Conservation (phyloP, 1,284 basidiomycete species). For the Wallemia mellicola region DNA sequence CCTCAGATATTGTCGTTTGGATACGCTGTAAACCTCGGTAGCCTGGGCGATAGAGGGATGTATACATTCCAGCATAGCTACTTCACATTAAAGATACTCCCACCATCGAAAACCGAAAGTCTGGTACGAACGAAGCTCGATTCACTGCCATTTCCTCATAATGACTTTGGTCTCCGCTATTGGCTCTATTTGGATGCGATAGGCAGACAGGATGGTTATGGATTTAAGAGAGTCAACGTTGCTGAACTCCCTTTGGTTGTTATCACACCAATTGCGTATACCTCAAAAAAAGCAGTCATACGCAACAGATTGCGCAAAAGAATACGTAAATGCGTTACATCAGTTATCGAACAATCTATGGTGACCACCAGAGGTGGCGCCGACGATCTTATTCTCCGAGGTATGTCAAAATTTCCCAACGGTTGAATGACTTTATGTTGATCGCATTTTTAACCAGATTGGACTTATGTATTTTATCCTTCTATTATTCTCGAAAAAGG, state of each 20-base stretch:
- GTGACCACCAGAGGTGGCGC: neutral
- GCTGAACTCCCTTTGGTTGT: neutral
- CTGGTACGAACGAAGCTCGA: neutral
- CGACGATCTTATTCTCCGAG: neutral
- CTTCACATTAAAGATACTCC: neutral
- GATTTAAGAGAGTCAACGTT: neutral
- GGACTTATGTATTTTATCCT: neutral
- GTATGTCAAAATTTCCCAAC: neutral
- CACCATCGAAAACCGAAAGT: neutral
- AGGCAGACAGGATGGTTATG: neutral
- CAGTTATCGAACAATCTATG: neutral
- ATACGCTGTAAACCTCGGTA: neutral
- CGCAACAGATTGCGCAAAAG: neutral
- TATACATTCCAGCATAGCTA: neutral
- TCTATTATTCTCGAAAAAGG: neutral
- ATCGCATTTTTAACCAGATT: neutral
- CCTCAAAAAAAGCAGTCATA: neutral
- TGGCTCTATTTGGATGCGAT: neutral
- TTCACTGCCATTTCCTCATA: neutral
- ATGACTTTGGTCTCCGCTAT: neutral
- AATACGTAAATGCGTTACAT: neutral
- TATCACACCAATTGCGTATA: neutral
- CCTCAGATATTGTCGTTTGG: neutral
- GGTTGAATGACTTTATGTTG: no score
- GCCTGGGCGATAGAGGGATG: neutral